These are phyloP conservation scores for Solanum dulcamara DNA, from an alignment of 257 asterid species.

Conservation along the genomic window DNA sequence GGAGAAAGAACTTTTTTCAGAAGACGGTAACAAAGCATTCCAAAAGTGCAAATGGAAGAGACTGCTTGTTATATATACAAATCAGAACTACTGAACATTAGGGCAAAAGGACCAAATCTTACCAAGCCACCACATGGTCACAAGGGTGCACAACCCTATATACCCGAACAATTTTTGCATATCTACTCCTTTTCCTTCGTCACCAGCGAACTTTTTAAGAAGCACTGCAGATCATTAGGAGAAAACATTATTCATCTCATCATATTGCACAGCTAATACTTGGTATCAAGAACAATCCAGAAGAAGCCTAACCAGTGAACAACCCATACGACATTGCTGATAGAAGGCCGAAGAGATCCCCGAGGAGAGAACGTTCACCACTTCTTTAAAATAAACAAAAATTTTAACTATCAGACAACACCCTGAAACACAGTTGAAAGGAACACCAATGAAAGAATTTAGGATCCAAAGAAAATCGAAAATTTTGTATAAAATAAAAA, in stretches of 20 bases:
- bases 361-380: conserved; percentile 73
- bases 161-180: conserved; percentile 92
- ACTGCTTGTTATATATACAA: neutral
- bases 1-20: neutral
- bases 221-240: conserved; percentile 45
- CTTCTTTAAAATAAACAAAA: conserved; percentile 64
- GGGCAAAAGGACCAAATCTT: conserved; percentile 8
- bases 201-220: conserved; percentile 88
- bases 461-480: neutral
- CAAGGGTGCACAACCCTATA: conserved; percentile 78
- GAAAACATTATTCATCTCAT: neutral
- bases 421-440: conserved; percentile 26
- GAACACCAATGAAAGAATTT: neutral
- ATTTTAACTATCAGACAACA: conserved; percentile 47
- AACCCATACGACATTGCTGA: conserved; percentile 81
- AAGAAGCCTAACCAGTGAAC: conserved; percentile 62
- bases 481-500: neutral
- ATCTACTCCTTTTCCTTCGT: conserved; percentile 80
- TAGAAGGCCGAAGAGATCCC: conserved; percentile 90
- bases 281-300: neutral
- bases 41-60: neutral
- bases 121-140: conserved; percentile 99
- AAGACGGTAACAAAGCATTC: neutral
- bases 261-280: neutral
- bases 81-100: neutral